Percentiles rank a stretch among this genome's conserved stretches.
Evolutionary conservation across 352 stramenopile species (phyloP).

Genomic region (Blastocystis hominis): DNA sequence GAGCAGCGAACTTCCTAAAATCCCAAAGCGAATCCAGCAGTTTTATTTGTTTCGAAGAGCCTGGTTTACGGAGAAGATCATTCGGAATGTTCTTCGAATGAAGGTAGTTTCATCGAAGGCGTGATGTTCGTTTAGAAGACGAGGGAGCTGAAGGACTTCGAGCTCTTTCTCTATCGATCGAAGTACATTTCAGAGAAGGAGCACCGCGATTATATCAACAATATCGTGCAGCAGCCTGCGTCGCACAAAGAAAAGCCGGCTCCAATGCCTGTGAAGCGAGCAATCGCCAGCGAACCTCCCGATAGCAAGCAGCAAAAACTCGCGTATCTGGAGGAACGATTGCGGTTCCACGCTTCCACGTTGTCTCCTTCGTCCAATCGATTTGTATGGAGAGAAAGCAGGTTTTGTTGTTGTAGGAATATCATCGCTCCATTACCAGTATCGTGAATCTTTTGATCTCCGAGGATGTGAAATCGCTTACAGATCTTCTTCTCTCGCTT

Average conservation of each 20-base stretch:
- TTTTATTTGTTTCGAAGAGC: background rate
- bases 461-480: background rate
- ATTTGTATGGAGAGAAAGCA: background rate
- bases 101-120: background rate
- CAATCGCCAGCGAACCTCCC: background rate
- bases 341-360: background rate
- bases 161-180: conserved; percentile 28
- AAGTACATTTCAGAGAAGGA: conserved; percentile 14
- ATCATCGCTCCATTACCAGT: background rate
- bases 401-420: background rate
- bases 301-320: background rate
- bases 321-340: background rate
- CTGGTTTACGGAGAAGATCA: background rate
- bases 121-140: background rate
- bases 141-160: conserved; percentile 23
- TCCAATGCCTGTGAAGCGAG: background rate
- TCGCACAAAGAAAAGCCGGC: background rate
- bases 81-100: conserved; percentile 7
- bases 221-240: background rate
- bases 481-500: background rate
- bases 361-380: background rate
- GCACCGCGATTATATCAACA: conserved; percentile 24
- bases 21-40: conserved; percentile 35
- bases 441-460: background rate
- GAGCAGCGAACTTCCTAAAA: conserved; percentile 5